phyloP scores from a whole-genome alignment of 129 eudicot species.

The Tagetes patula region DNA sequence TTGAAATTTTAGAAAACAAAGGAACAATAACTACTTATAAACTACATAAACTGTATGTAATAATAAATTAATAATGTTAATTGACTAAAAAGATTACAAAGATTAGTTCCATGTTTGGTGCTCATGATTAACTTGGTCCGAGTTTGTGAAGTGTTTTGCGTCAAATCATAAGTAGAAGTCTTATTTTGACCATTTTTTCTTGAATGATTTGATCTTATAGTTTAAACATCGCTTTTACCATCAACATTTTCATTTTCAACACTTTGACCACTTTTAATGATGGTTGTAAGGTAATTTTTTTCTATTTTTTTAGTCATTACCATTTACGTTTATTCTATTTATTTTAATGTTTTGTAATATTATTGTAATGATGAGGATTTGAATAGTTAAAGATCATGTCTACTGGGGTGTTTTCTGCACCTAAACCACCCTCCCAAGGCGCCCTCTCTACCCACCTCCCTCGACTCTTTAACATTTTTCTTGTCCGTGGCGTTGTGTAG shows the following conservation, averaged over 20 bases:
- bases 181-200: slow-evolving; percentile 23
- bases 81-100: not conserved
- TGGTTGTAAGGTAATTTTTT: slow-evolving; percentile 14
- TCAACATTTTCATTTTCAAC: slow-evolving; percentile 24
- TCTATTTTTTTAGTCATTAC: not conserved
- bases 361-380: no score
- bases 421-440: no score
- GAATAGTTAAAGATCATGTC: no score
- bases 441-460: no score
- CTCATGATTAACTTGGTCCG: slow-evolving; percentile 11
- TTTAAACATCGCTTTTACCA: slow-evolving; percentile 2
- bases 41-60: not conserved
- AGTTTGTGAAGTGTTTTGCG: slow-evolving; percentile 26
- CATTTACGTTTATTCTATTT: not conserved
- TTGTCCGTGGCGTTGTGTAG: no score
- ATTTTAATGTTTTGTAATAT: not conserved
- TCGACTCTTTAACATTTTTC: no score
- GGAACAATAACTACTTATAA: no score
- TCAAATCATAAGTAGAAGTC: slow-evolving; percentile 32
- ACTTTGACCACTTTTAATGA: slow-evolving; percentile 35
- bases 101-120: slow-evolving; percentile 29
- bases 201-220: slow-evolving; percentile 11
- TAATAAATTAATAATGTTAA: not conserved
- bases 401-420: no score
- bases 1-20: no score